Evolutionary conservation across 352 stramenopile genomes (phyloP), one percentile per base, ranked within the genome.

Genomic region (Phytopythium cucurbitacearum): DNA sequence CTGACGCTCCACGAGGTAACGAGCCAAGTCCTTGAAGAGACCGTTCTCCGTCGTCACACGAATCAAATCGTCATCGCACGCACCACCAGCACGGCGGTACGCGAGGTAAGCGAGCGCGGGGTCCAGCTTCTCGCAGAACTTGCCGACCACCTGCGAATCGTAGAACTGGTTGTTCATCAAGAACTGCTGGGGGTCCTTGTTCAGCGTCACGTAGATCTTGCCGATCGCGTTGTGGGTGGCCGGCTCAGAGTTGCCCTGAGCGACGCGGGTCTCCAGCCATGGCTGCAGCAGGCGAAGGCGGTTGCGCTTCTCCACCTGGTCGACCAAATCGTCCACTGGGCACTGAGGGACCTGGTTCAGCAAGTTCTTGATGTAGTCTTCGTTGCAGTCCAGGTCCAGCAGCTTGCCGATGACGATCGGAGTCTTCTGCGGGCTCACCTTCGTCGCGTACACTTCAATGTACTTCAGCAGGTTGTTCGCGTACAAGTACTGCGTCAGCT

Each of bases 111-210:
- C 97, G 48, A 99, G 84, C 69, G 92, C 93, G 7, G 98, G 98
- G 74, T 99, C 98, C 42, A 99, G 87, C 78, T 98, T 98, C 77
- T 99, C 98, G 69, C 97, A 99, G 73, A 98, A 99, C 68, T 98
- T 96, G 70, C 98, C 98, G 38, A 99, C 81, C 43, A 99, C 95
- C 59, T 96, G 92, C 16, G 97, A 97, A 69, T 99, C 97, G 80
- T 99, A 99, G 69, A 99, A 99, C 89, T 99, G 98, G 80, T 99
- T 99, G 88, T 99, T 99, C 40, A 90, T 92, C 71, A 99, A 82
- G 77, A 99, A 99, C 57, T 98, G 91, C 71, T 99, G 96, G 7
- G 98, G 96, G 59, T 99, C 97, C 66, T 97, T 95, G 83, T 99
- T 99, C 56, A 99, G 79, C 37, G 97, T 99, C 47, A 99, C 97